Base-by-base conservation (phyloP, 495 filamentous ascomycete genomes). In the Filosporella fistucella region DNA sequence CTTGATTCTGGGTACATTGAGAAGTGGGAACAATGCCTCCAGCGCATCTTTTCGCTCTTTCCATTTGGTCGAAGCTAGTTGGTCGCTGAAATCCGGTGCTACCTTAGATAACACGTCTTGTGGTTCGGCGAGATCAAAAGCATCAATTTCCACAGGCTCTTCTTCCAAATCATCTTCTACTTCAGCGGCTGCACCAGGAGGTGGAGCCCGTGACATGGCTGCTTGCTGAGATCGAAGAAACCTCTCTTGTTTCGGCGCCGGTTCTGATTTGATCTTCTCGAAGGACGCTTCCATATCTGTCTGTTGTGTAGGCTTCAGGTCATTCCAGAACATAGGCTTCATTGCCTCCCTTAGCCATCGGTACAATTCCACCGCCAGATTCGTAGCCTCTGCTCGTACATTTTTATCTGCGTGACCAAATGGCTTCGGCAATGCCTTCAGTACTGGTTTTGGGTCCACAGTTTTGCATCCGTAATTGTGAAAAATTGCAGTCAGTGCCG, bases 371-470 rank as follows among this genome's bases (percentile, higher is more conserved):
- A 96, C 91, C 0, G 90, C 84, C 23, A 99, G 72, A 54, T 85
- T 89, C 40, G 93, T 91, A 22, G 89, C 88, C 66, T 97, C 94
- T 1, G 91, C 89, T 59, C 94, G 84, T 12, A 99, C 94, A 62
- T 96, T 97, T 65, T 99, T 99, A 74, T 99, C 94, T 4, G 94
- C 91, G 64, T 97, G 93, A 12, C 88, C 87, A 55, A 95, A 99
- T 16, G 83, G 83, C 62, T 95, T 96, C 0, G 94, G 91, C 9
- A 99, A 69, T 9, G 77, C 68, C 61, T 97, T 99, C 30, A 99
- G 72, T n/a, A 90, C 82, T 1, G 89, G 88, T 62, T 97, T 99
- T 10, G 94, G 94, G 62, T 99, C 93, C 20, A 89, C 86, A n/a
- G 85, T 84, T 64, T 94, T 96, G 74, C 89, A 94, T 38, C 94